Conservation (phyloP, 2,329 filamentous ascomycete species). For the Acarospora socialis region DNA sequence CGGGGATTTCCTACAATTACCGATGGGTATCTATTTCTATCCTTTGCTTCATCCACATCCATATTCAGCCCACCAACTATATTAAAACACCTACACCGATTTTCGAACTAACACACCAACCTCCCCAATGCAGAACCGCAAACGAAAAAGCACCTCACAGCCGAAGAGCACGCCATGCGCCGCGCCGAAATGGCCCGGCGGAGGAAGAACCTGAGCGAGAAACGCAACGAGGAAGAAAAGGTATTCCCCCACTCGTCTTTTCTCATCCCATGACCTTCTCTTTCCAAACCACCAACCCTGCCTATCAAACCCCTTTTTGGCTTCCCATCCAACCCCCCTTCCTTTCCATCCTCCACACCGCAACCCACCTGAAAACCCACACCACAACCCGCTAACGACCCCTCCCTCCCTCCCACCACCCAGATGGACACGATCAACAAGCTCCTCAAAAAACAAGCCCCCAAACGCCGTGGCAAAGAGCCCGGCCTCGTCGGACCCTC, state of each 20-base stretch:
- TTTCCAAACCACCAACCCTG: background rate
- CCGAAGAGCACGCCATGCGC: slow-evolving; percentile 59
- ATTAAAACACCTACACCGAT: slow-evolving; percentile 11
- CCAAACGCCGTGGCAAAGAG: slow-evolving; percentile 41
- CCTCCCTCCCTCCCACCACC: slow-evolving; percentile 7
- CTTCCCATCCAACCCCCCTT: background rate
- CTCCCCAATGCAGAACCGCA: slow-evolving; percentile 40
- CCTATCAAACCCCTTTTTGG: background rate
- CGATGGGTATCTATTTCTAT: slow-evolving; percentile 34
- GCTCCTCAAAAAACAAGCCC: slow-evolving; percentile 51
- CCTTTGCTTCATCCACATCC: background rate
- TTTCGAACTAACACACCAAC: slow-evolving; percentile 14
- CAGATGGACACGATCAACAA: slow-evolving; percentile 55
- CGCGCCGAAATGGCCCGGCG: slow-evolving; percentile 60
- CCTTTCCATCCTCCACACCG: background rate
- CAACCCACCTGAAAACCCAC: slow-evolving; percentile 5
- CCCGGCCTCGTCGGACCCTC: too few species aligned
- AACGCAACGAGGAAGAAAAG: slow-evolving; percentile 68
- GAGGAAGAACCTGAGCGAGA: slow-evolving; percentile 60
- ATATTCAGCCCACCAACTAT: background rate
- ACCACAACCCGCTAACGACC: background rate
- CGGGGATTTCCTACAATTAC: slow-evolving; percentile 36
- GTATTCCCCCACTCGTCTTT: slow-evolving; percentile 22
- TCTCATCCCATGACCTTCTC: background rate
- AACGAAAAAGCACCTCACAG: slow-evolving; percentile 57